Conservation (phyloP, 106 monocot species). For the Agapanthus africanus region DNA sequence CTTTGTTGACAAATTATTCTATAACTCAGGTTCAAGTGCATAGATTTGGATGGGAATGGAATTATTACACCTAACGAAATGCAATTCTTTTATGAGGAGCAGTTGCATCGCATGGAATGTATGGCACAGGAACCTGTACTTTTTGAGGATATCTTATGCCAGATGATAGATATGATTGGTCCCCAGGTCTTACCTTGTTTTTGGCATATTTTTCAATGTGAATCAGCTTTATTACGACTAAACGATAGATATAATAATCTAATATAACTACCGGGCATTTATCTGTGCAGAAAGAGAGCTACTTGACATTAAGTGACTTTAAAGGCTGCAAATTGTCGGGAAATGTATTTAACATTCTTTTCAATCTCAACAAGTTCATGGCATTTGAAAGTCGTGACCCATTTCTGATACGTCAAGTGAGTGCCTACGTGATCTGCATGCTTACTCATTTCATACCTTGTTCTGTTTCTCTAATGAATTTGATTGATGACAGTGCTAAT, state of each 20-base stretch:
- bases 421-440: too few relatives aligned
- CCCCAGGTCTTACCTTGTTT: slow-evolving; percentile 82
- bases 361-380: slow-evolving; percentile 96
- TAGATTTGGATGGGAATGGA: slow-evolving; percentile 95
- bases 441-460: too few relatives aligned
- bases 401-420: slow-evolving; percentile 83
- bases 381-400: slow-evolving; percentile 95
- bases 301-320: slow-evolving; percentile 55
- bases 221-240: background rate
- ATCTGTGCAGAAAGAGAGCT: slow-evolving; percentile 57
- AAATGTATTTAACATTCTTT: slow-evolving; percentile 90
- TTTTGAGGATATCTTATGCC: slow-evolving; percentile 92
- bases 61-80: slow-evolving; percentile 77
- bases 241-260: too few relatives aligned
- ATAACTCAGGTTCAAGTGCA: slow-evolving; percentile 82
- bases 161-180: slow-evolving; percentile 91
- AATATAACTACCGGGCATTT: too few relatives aligned
- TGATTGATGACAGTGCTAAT: too few relatives aligned
- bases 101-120: slow-evolving; percentile 97
- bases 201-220: background rate
- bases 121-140: slow-evolving; percentile 98
- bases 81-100: slow-evolving; percentile 97
- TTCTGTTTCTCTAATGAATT: too few relatives aligned
- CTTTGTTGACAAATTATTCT: too few relatives aligned
- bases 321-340: slow-evolving; percentile 83